phyloP scores from a whole-genome alignment of 257 asterid species.

The Forsythia suspensa region DNA sequence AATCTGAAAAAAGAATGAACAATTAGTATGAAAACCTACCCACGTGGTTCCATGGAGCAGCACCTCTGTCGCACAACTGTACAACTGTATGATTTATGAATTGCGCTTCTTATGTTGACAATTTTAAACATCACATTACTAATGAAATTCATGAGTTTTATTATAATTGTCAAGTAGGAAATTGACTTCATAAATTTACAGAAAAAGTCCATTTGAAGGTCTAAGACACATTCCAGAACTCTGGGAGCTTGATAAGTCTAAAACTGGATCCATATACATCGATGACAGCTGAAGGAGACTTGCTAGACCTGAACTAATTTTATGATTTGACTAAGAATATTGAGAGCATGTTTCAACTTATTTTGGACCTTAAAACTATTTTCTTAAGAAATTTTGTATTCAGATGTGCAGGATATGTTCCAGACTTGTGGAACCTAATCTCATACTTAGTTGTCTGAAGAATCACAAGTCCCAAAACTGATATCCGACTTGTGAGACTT shows the following conservation, averaged over 20 bases:
- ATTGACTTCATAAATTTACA: neutral
- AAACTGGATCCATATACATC: neutral
- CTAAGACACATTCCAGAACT: neutral
- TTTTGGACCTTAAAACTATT: neutral
- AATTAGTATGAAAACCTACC: neutral
- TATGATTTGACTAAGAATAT: too few species aligned
- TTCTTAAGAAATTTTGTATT: neutral
- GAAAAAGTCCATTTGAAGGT: neutral
- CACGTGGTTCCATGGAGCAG: neutral
- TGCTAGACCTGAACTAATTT: neutral
- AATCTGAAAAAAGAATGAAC: conserved; percentile 18
- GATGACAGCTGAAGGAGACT: neutral
- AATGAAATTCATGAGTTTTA: neutral
- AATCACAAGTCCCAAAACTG: neutral
- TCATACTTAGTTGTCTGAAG: neutral
- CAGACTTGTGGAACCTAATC: neutral
- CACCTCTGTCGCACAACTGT: neutral
- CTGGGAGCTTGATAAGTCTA: neutral
- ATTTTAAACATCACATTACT: too few species aligned
- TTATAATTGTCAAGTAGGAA: neutral
- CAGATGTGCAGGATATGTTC: neutral
- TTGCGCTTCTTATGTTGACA: neutral
- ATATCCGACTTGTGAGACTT: neutral
- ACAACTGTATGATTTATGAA: neutral
- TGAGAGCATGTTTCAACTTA: neutral